phyloP scores from a whole-genome alignment of 345 rosid genomes.

The Passiflora organensis region DNA sequence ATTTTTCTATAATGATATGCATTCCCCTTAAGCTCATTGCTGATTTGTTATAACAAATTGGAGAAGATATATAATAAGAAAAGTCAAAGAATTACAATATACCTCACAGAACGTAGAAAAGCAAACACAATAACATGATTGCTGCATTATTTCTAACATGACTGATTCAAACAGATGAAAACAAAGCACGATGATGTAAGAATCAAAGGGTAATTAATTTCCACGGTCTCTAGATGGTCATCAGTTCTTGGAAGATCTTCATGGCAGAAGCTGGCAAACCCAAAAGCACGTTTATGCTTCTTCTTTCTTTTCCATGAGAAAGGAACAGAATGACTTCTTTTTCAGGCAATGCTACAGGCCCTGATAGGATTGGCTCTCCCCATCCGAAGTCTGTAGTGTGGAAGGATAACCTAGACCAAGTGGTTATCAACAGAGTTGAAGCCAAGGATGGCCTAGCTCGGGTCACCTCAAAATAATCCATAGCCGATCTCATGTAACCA shows the following conservation, averaged over 20 bases:
- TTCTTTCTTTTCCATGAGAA: slow-evolving; percentile 54
- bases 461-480: slow-evolving; percentile 76
- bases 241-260: slow-evolving; percentile 52
- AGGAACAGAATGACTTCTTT: slow-evolving; percentile 76
- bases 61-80: no score
- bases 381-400: slow-evolving; percentile 81
- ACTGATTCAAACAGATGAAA: no score
- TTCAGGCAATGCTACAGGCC: slow-evolving; percentile 85
- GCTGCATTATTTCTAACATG: no score
- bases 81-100: no score
- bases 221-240: slow-evolving; percentile 41
- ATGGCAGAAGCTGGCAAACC: slow-evolving; percentile 81
- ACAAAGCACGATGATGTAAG: no score
- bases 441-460: slow-evolving; percentile 76
- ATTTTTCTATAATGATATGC: no score
- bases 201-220: no score
- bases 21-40: no score
- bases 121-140: no score
- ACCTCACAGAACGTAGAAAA: no score
- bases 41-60: no score
- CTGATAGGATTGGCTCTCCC: slow-evolving; percentile 71
- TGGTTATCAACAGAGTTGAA: slow-evolving; percentile 69
- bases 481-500: slow-evolving; percentile 76
- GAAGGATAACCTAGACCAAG: slow-evolving; percentile 81
- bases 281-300: slow-evolving; percentile 62